Base-by-base conservation (phyloP, 148 eudicot species). In the Chenopodium album region DNA sequence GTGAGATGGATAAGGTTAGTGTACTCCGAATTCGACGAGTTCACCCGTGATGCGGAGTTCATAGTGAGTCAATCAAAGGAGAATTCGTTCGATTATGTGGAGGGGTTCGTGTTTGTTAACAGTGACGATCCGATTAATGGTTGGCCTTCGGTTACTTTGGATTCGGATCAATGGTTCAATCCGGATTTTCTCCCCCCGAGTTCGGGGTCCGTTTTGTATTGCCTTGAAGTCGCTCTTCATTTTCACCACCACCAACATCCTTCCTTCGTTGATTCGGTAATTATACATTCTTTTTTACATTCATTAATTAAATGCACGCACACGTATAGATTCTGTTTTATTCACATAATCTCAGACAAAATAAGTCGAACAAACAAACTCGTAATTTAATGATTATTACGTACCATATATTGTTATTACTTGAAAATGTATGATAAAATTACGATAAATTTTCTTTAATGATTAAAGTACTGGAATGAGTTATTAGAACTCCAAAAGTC, bases 1-100 rank as follows among this genome's bases (percentile, higher is more conserved):
- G 98, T 94, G 85, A 88, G 92, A 73, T 94, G 97, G 97, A 92
- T 90, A 90, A 93, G 98, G 89, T 34, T 94, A 87, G 98, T 94
- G 4, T 94, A 94, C 74, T 52, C 84, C 31, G 89, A 89, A 60
- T 94, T 94, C 84, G 84, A 86, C 71, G 93, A 93, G 86, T 94
- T 89, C 87, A 88, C 91, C 70, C 89, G 80, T 62, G 98, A 93
- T 56, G 91, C 97, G 5, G 98, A 94, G 92, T 90, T 67, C 16
- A 63, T 93, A 11, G 89, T 90, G 82, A 94, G 84, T 64, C 89
- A 81, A 47, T 65, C 83, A 47, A 86, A 84, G 56, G 82, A 80
- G 0, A 84, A 78, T 50, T 78, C 93, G 78, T 92, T 94, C 29
- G 93, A 94, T 79, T 94, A 94, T 78, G 87, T 94, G 32, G 98